Base-by-base conservation (phyloP, 306 rosid genomes). In the Cucurbita moschata region DNA sequence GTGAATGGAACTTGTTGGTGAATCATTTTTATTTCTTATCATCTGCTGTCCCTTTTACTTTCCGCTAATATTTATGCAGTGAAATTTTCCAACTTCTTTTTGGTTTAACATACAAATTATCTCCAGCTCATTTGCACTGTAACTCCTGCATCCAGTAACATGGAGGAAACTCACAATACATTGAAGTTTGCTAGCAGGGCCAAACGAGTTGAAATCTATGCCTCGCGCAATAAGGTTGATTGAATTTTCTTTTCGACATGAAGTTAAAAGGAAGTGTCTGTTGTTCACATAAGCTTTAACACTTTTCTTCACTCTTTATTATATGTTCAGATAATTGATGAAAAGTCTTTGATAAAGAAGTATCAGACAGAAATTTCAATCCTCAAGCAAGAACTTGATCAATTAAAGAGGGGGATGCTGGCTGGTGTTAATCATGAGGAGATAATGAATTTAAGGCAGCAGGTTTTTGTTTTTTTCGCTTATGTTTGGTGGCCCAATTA, bases 121-220 rank as follows among this genome's bases (percentile, higher is more conserved):
- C 56, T 72, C 26, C 93, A 95, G 99, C 99, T 95, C 82, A 95
- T 95, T 83, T 95, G 99, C 84, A 95, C 99, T 10, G 88, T 95
- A 58, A 95, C 99, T 83, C 99, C 99, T 12, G 99, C 99, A 61
- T 89, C 97, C 76, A 95, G 99, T 78, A 95, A 90, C 73, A 84
- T 88, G 96, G 99, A 95, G 92, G 99, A 95, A 87, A 95, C 99
- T 79, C 99, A 95, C 84, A 95, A 95, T 77, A 95, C 99, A 63
- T 88, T 95, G 86, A 95, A 95, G 86, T 95, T 95, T 79, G 99
- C 99, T 74, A 95, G 87, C 88, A 88, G 99, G 82, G 99, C 99
- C 37, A 95, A 95, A 84, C 88, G 91, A 70, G 99, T 95, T 72
- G 99, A 95, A 85, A 95, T 95, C 71, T 95, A 78, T 76, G 99